phyloP scores from a whole-genome alignment of 2,329 filamentous ascomycete genomes.

The Ophiostoma montium region DNA sequence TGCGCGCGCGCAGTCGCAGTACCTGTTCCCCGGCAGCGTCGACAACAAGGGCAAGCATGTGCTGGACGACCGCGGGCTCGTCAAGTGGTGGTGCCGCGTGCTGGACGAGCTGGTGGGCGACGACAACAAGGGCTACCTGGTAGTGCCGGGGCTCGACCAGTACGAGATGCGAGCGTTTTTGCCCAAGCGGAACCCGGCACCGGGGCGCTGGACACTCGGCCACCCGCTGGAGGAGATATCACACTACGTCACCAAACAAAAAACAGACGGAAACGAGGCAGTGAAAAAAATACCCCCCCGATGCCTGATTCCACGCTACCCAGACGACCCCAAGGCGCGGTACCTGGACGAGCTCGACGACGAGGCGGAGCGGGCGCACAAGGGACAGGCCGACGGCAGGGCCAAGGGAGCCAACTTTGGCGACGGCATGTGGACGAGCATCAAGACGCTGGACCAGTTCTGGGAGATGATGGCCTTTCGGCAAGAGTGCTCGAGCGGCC shows the following conservation, averaged over 20 bases:
- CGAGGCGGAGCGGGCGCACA: constrained; percentile 44
- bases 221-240: constrained; percentile 29
- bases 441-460: constrained; percentile 76
- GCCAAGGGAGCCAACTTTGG: constrained; percentile 15
- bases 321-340: constrained; percentile 87
- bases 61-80: constrained; percentile 73
- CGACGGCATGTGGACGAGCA: constrained; percentile 64
- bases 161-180: constrained; percentile 69
- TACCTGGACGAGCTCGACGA: constrained; percentile 84
- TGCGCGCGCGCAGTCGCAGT: constrained; percentile 81
- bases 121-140: constrained; percentile 55
- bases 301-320: constrained; percentile 78
- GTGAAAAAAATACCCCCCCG: constrained; percentile 50
- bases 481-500: constrained; percentile 87
- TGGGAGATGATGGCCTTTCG: constrained; percentile 98
- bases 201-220: constrained; percentile 30
- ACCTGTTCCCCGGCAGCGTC: constrained; percentile 84
- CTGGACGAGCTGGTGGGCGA: constrained; percentile 57
- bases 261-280: neutral
- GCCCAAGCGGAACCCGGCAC: constrained; percentile 29
- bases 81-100: constrained; percentile 92
- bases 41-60: constrained; percentile 81
- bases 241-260: constrained; percentile 39
- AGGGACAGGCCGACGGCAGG: neutral
- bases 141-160: constrained; percentile 76